These are phyloP conservation scores for Pichia scutulata DNA, from an alignment of 805 yeast genomes.

Conservation along the genomic window DNA sequence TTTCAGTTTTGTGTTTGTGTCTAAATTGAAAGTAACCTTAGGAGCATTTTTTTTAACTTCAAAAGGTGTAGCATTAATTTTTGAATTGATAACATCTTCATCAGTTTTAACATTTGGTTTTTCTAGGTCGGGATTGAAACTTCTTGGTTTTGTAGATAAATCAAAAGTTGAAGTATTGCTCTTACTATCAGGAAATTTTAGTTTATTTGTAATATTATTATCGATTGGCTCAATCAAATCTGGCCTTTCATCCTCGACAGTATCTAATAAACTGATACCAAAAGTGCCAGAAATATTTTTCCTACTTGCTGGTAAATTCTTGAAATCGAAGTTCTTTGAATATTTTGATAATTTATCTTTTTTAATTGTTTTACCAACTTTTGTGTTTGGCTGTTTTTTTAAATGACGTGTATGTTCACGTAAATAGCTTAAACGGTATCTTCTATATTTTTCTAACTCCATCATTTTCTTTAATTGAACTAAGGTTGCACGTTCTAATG, in stretches of 20 bases:
- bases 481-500: conserved; percentile 27
- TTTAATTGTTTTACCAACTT: conserved; percentile 5
- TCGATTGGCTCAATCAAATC: conserved; percentile 1
- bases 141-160: conserved; percentile 11
- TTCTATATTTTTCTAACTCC: conserved; percentile 41
- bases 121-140: neutral
- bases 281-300: conserved; percentile 22
- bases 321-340: neutral
- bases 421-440: conserved; percentile 37
- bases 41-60: neutral
- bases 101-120: neutral
- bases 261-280: conserved; percentile 13
- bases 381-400: conserved; percentile 4
- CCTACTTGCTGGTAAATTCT: conserved; percentile 16
- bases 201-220: conserved; percentile 11
- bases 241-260: conserved; percentile 11
- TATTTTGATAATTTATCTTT: conserved; percentile 6
- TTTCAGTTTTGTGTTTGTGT: neutral
- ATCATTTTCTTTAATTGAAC: conserved; percentile 27
- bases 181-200: conserved; percentile 19
- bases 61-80: neutral
- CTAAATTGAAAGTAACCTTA: neutral
- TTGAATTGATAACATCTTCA: neutral
- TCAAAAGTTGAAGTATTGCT: conserved; percentile 8
- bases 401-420: conserved; percentile 27